phyloP scores from a whole-genome alignment of 2,329 filamentous ascomycete species.

The Talaromyces albobiverticillius region DNA sequence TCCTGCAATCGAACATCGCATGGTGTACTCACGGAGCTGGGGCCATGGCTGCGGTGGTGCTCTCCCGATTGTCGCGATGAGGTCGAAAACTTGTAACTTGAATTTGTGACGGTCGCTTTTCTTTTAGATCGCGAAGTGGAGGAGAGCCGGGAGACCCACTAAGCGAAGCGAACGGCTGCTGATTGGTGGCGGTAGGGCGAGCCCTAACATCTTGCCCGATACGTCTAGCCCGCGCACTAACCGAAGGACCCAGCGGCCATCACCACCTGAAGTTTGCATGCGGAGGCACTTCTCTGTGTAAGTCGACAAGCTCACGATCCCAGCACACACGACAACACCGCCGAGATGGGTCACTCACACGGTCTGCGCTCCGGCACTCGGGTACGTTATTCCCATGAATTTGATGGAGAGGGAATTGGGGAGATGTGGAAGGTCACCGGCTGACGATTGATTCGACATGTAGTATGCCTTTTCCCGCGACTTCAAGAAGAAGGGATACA shows the following conservation, averaged over 20 bases:
- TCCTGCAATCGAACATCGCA: slow-evolving; percentile 24
- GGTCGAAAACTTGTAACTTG: slow-evolving; percentile 22
- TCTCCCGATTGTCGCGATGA: slow-evolving; percentile 39
- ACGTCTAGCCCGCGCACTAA: slow-evolving; percentile 25
- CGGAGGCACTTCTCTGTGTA: slow-evolving; percentile 28
- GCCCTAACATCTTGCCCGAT: slow-evolving; percentile 17
- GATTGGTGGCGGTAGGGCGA: slow-evolving; percentile 24
- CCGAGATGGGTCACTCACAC: slow-evolving; percentile 80
- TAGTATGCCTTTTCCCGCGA: slow-evolving; percentile 88
- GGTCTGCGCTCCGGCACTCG: slow-evolving; percentile 85
- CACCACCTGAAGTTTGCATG: slow-evolving; percentile 24
- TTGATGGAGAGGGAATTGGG: neutral
- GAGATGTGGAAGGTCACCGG: neutral
- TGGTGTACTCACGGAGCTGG: slow-evolving; percentile 40
- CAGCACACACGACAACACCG: slow-evolving; percentile 47
- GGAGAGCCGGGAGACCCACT: slow-evolving; percentile 21
- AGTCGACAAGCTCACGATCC: slow-evolving; percentile 35
- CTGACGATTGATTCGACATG: slow-evolving; percentile 32
- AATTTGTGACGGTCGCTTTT: slow-evolving; percentile 18
- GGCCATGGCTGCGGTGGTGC: slow-evolving; percentile 43
- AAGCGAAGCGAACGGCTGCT: slow-evolving; percentile 18
- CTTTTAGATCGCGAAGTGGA: slow-evolving; percentile 19
- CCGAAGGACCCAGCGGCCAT: slow-evolving; percentile 19
- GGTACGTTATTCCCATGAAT: slow-evolving; percentile 53
- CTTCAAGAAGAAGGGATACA: slow-evolving; percentile 95